Percentiles rank a stretch among this genome's conserved stretches.
phyloP scores from a whole-genome alignment of 2,329 filamentous ascomycete species.

The Botryotinia globosa region DNA sequence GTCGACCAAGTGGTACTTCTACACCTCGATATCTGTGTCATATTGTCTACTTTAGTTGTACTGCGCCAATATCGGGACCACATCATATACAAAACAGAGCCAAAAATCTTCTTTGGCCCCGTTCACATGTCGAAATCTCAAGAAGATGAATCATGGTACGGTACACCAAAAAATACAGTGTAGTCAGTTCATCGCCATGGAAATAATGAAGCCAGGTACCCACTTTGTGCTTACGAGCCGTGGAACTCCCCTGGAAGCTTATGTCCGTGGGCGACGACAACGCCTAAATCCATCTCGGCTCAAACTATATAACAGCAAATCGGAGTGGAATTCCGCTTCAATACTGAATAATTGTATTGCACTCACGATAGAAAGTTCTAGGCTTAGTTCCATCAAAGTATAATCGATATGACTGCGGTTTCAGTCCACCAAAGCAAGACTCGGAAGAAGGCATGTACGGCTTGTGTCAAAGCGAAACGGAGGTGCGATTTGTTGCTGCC shows the following conservation, averaged over 20 bases:
- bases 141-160: background rate
- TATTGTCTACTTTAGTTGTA: background rate
- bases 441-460: conserved; percentile 28
- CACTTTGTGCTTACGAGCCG: background rate
- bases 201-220: background rate
- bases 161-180: background rate
- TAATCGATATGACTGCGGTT: background rate
- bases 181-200: background rate
- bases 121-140: background rate
- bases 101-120: background rate
- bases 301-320: background rate
- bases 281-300: background rate
- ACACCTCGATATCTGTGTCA: background rate
- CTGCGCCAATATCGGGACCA: background rate
- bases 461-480: conserved; percentile 31
- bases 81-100: background rate
- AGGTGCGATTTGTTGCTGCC: conserved; percentile 32
- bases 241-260: background rate
- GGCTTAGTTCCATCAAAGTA: background rate
- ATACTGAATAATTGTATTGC: background rate
- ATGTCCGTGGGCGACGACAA: background rate
- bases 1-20: background rate
- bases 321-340: background rate
- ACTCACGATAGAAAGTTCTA: background rate
- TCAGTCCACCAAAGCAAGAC: conserved; percentile 17